These are phyloP conservation scores for Magnolia changhungtana DNA, from an alignment of 164 flowering plant genomes.

Conservation along the genomic window DNA sequence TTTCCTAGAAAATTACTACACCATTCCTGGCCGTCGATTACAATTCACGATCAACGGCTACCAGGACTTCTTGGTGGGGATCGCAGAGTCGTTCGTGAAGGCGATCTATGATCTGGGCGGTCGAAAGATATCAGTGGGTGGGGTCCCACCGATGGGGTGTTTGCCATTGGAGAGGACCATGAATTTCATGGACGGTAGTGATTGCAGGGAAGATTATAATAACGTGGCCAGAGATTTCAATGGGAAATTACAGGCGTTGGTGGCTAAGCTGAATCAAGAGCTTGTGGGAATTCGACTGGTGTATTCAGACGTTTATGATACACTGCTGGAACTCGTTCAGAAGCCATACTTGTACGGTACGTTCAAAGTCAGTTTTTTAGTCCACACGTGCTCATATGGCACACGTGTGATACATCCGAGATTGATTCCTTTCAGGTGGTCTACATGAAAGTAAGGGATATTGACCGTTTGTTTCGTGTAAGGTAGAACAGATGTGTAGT, in stretches of 20 bases:
- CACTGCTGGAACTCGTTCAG: conserved; percentile 6
- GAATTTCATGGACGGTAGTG: background rate
- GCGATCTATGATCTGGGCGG: conserved; percentile 29
- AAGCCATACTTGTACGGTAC: conserved; percentile 23
- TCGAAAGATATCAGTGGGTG: conserved; percentile 41
- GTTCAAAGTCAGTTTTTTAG: background rate
- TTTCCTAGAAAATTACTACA: conserved; percentile 42
- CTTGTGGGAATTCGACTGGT: conserved; percentile 14
- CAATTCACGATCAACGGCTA: conserved; percentile 20
- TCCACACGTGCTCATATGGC: background rate
- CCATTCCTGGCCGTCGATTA: conserved; percentile 13
- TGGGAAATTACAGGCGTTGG: conserved; percentile 12
- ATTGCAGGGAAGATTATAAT: conserved; percentile 19
- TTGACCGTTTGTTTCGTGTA: no score
- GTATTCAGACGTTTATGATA: conserved; percentile 10
- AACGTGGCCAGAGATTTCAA: conserved; percentile 21
- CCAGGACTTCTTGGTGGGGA: conserved; percentile 26
- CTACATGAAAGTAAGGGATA: no score
- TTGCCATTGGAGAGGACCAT: conserved; percentile 41
- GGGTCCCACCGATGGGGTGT: conserved; percentile 75
- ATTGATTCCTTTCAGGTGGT: no score
- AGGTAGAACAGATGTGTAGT: no score
- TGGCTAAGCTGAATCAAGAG: background rate
- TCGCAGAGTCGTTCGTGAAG: conserved; percentile 15
- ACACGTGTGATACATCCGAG: background rate